Evolutionary conservation across 257 asterid species (phyloP).

Genomic region (Solanum pinnatisectum): DNA sequence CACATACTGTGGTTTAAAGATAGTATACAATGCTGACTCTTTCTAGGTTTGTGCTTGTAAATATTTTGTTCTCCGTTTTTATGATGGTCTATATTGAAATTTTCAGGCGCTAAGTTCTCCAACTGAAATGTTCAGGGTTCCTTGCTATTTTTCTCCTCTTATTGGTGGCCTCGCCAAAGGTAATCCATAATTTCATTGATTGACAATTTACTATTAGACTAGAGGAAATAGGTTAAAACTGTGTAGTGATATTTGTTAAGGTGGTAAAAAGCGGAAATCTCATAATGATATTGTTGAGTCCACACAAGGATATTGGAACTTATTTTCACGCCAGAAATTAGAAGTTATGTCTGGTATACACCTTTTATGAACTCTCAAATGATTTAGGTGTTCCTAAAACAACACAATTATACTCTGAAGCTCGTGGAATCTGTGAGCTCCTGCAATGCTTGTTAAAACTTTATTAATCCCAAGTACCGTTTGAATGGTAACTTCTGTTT

Average conservation of each 20-base stretch:
- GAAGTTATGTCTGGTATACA: background rate
- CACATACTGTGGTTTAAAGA: background rate
- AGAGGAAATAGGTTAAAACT: background rate
- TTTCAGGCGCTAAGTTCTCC: conserved; percentile 75
- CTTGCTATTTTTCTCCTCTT: conserved; percentile 57
- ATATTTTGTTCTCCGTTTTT: background rate
- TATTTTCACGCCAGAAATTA: background rate
- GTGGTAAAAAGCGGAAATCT: background rate
- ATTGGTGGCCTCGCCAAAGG: conserved; percentile 64
- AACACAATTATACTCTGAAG: background rate
- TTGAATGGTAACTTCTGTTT: background rate
- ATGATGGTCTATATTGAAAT: conserved; percentile 4
- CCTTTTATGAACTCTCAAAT: background rate
- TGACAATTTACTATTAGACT: background rate
- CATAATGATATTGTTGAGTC: background rate
- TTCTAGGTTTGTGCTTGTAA: background rate
- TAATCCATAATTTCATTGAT: conserved; percentile 12
- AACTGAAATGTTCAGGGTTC: conserved; percentile 30
- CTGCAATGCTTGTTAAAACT: background rate
- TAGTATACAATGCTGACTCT: background rate
- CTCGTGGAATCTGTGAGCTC: background rate
- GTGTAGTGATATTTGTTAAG: background rate
- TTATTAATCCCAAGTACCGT: background rate
- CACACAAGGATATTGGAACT: background rate
- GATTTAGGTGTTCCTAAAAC: background rate